Conservation (phyloP, 2,329 filamentous ascomycete species). For the Alternaria panax region DNA sequence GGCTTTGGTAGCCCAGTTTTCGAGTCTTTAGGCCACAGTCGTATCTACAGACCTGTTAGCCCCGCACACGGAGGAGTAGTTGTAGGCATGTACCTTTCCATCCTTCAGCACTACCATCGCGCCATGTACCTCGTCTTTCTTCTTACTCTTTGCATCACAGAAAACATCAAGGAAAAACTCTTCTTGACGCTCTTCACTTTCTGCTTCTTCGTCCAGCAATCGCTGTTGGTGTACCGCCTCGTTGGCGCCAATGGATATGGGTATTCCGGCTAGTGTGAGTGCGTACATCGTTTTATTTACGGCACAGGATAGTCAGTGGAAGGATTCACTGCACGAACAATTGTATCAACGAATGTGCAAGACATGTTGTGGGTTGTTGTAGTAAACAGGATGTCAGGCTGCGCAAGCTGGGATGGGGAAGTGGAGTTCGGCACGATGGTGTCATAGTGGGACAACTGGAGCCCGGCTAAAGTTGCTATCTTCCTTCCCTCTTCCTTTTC, state of each 20-base stretch:
- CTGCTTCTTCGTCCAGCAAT: constrained; percentile 57
- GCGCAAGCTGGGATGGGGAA: constrained; percentile 14
- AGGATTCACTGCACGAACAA: background rate
- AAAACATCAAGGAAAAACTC: constrained; percentile 60
- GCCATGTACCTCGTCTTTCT: constrained; percentile 52
- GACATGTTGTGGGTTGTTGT: constrained; percentile 10
- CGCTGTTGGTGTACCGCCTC: constrained; percentile 60
- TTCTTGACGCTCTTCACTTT: constrained; percentile 56
- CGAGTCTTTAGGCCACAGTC: constrained; percentile 48
- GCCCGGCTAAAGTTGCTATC: constrained; percentile 13
- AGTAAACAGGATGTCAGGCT: constrained; percentile 21
- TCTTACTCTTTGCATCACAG: constrained; percentile 50
- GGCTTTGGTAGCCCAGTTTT: constrained; percentile 37
- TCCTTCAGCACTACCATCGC: constrained; percentile 55
- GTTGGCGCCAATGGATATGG: constrained; percentile 58
- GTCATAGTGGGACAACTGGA: constrained; percentile 29
- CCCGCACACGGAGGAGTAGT: background rate
- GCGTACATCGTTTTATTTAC: constrained; percentile 33
- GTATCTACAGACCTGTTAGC: constrained; percentile 34
- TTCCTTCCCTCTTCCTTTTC: background rate
- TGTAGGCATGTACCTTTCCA: constrained; percentile 50
- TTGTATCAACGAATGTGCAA: background rate
- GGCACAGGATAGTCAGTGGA: background rate
- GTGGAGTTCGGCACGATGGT: constrained; percentile 30
- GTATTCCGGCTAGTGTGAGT: constrained; percentile 52